These are phyloP conservation scores for Artemisia argyi DNA, from an alignment of 129 eudicot genomes.

Conservation along the genomic window DNA sequence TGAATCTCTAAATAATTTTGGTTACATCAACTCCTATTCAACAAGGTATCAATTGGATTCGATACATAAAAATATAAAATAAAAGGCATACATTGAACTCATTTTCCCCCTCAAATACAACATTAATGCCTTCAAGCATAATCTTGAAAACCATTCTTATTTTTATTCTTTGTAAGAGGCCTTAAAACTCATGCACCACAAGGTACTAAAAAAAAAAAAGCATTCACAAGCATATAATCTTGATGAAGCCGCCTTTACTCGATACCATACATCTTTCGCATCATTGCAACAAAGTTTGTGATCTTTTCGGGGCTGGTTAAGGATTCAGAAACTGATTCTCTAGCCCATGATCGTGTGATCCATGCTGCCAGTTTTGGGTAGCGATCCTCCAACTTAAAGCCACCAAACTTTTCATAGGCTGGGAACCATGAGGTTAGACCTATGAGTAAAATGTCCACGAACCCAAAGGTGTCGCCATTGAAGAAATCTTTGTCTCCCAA, in stretches of 20 bases:
- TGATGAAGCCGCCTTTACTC: constrained; percentile 28
- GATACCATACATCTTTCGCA: constrained; percentile 64
- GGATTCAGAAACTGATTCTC: constrained; percentile 51
- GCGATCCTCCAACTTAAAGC: constrained; percentile 63
- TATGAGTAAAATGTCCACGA: constrained; percentile 54
- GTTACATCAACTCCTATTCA: too few species aligned
- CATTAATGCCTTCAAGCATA: constrained; percentile 17
- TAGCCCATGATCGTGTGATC: constrained; percentile 54
- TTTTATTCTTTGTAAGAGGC: neutral
- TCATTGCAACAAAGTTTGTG: constrained; percentile 44
- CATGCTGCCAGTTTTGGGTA: constrained; percentile 61
- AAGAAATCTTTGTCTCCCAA: constrained; percentile 59
- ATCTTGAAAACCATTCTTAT: constrained; percentile 12
- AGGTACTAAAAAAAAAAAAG: neutral
- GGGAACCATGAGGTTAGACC: constrained; percentile 62
- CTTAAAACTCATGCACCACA: constrained; percentile 7
- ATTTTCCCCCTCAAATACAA: constrained; percentile 21
- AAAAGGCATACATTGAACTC: constrained; percentile 29
- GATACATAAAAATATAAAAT: constrained; percentile 22
- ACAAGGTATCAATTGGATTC: constrained; percentile 6
- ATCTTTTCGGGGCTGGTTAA: constrained; percentile 43
- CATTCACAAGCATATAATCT: neutral
- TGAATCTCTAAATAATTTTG: too few species aligned
- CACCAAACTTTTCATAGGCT: constrained; percentile 63
- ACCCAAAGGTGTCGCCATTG: constrained; percentile 63